Evolutionary conservation across 805 yeast species (phyloP).

Genomic region (Saccharomycodes ludwigii): DNA sequence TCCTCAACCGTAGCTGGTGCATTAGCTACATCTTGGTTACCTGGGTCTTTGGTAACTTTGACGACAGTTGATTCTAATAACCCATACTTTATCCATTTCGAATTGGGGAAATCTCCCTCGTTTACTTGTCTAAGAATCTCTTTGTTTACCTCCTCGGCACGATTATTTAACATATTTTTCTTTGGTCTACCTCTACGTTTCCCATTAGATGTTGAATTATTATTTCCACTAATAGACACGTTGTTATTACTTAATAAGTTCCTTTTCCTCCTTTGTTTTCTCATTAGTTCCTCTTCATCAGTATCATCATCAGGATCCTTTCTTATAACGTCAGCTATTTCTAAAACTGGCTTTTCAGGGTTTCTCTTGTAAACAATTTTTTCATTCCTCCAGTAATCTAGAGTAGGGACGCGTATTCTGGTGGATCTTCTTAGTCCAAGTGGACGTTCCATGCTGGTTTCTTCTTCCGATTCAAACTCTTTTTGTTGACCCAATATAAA

Average conservation of each 20-base stretch:
- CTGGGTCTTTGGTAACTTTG: conserved; percentile 15
- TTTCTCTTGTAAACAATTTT: conserved; percentile 44
- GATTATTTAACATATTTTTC: conserved; percentile 8
- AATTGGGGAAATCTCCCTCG: conserved; percentile 12
- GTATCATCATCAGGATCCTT: conserved; percentile 17
- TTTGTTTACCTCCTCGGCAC: conserved; percentile 11
- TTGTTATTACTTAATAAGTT: conserved; percentile 4
- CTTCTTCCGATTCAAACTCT: conserved; percentile 10
- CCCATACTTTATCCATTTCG: conserved; percentile 21
- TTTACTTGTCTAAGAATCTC: conserved; percentile 14
- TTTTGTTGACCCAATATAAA: conserved; percentile 13
- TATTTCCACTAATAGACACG: conserved; percentile 10
- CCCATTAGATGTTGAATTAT: conserved; percentile 15
- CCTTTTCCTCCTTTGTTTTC: conserved; percentile 8
- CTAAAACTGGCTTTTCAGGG: conserved; percentile 33
- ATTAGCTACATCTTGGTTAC: conserved; percentile 15
- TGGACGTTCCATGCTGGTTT: conserved; percentile 10
- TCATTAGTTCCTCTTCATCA: conserved; percentile 17
- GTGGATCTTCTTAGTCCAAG: conserved; percentile 47
- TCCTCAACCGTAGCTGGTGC: conserved; percentile 14
- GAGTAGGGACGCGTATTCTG: conserved; percentile 54
- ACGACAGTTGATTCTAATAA: conserved; percentile 18
- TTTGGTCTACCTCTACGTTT: conserved; percentile 21
- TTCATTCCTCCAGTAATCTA: conserved; percentile 82
- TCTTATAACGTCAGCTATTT: conserved; percentile 46